These are phyloP conservation scores for Inosperma sp. DNA, from an alignment of 768 basidiomycete genomes.

Conservation along the genomic window DNA sequence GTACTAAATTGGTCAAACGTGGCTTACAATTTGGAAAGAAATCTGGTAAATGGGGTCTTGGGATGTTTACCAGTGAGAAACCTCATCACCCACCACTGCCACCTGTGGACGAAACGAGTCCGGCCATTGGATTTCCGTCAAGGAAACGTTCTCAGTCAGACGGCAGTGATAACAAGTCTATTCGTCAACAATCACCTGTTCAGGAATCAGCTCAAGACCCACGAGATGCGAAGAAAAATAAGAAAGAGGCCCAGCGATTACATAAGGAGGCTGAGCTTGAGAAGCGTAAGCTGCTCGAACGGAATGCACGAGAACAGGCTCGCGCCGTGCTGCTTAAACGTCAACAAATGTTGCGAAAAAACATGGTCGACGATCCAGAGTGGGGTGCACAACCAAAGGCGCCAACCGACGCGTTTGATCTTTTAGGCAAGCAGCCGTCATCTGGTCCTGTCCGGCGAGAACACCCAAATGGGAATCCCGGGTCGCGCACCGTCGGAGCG, in stretches of 20 bases:
- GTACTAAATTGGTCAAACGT: constrained; percentile 54
- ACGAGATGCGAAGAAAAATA: constrained; percentile 67
- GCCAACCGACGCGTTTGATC: constrained; percentile 33
- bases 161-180: constrained; percentile 66
- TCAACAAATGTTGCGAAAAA: constrained; percentile 64
- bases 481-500: constrained; percentile 49
- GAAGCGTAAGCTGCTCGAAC: constrained; percentile 69
- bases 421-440: constrained; percentile 50
- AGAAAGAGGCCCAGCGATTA: constrained; percentile 77
- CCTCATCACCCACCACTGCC: constrained; percentile 55
- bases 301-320: constrained; percentile 79
- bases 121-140: constrained; percentile 54
- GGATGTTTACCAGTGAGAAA: constrained; percentile 75
- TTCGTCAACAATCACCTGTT: constrained; percentile 51
- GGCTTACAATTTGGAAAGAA: constrained; percentile 68
- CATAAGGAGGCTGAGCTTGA: constrained; percentile 81
- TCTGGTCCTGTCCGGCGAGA: constrained; percentile 63
- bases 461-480: constrained; percentile 36
- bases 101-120: constrained; percentile 68
- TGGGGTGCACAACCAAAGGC: constrained; percentile 48
- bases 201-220: constrained; percentile 29
- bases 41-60: constrained; percentile 58
- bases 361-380: constrained; percentile 51
- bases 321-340: constrained; percentile 92
- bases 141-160: constrained; percentile 78